These are phyloP conservation scores for Theileria equi DNA, from an alignment of 169 alveolate species.

Conservation along the genomic window DNA sequence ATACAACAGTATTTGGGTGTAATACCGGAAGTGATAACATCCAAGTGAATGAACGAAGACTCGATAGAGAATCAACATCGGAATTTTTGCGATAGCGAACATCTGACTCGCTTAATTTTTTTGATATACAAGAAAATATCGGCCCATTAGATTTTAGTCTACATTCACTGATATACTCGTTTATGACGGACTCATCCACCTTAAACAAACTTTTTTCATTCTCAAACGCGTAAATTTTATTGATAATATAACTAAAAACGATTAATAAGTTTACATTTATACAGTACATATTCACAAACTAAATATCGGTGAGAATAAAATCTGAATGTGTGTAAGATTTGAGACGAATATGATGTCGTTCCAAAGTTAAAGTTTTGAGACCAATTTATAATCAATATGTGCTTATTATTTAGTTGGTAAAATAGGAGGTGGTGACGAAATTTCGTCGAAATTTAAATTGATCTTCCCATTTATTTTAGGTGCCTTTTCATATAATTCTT, in stretches of 20 bases:
- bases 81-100: background rate
- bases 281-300: too few relatives aligned
- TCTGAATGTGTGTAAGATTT: background rate
- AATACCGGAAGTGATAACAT: slow-evolving; percentile 24
- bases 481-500: slow-evolving; percentile 32
- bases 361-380: too few relatives aligned
- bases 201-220: background rate
- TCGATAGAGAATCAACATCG: background rate
- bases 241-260: background rate
- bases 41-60: slow-evolving; percentile 12
- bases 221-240: background rate
- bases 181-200: background rate
- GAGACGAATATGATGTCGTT: too few relatives aligned
- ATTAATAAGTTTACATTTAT: too few relatives aligned
- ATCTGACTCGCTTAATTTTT: background rate
- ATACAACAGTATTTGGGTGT: slow-evolving; percentile 21
- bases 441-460: background rate
- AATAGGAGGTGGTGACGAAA: slow-evolving; percentile 3
- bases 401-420: too few relatives aligned
- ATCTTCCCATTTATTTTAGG: slow-evolving; percentile 27
- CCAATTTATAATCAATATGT: too few relatives aligned
- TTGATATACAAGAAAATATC: background rate
- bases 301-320: background rate
- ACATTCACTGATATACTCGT: background rate
- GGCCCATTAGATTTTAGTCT: background rate